These are phyloP conservation scores for Kluyveromyces wickerhamii DNA, from an alignment of 805 yeast species.

Conservation along the genomic window DNA sequence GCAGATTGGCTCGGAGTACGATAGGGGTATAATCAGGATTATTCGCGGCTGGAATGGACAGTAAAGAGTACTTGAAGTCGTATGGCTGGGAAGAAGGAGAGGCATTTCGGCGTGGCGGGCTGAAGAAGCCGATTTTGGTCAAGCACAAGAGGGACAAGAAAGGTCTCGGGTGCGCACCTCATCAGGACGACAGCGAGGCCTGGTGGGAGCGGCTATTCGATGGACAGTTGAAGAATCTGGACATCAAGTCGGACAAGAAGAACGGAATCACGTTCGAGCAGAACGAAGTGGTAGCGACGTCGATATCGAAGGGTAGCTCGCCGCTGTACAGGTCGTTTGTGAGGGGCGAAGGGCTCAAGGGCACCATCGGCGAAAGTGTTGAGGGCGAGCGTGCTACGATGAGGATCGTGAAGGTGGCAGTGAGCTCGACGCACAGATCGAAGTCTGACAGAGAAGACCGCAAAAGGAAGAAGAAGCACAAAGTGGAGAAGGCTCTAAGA, in stretches of 20 bases:
- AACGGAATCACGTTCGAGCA: constrained; percentile 46
- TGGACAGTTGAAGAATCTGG: constrained; percentile 77
- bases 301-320: constrained; percentile 45
- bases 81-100: constrained; percentile 94
- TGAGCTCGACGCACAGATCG: constrained; percentile 6
- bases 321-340: constrained; percentile 85
- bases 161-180: constrained; percentile 74
- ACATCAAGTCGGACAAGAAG: constrained; percentile 36
- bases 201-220: constrained; percentile 98
- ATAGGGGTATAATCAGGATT: too few species aligned
- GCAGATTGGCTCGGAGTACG: too few species aligned
- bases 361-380: constrained; percentile 48
- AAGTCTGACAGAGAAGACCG: too few species aligned
- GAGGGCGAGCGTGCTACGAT: constrained; percentile 10
- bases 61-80: constrained; percentile 59
- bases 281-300: constrained; percentile 39
- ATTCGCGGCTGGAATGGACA: too few species aligned
- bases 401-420: constrained; percentile 6
- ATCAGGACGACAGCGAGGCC: constrained; percentile 64
- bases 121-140: constrained; percentile 78
- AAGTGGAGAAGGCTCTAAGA: constrained; percentile 9
- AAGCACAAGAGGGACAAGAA: constrained; percentile 85
- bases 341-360: constrained; percentile 74
- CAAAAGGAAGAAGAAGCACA: constrained; percentile 9
- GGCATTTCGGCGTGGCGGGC: constrained; percentile 70